phyloP scores from a whole-genome alignment of 148 eudicot genomes.

The Persicaria maculosa region DNA sequence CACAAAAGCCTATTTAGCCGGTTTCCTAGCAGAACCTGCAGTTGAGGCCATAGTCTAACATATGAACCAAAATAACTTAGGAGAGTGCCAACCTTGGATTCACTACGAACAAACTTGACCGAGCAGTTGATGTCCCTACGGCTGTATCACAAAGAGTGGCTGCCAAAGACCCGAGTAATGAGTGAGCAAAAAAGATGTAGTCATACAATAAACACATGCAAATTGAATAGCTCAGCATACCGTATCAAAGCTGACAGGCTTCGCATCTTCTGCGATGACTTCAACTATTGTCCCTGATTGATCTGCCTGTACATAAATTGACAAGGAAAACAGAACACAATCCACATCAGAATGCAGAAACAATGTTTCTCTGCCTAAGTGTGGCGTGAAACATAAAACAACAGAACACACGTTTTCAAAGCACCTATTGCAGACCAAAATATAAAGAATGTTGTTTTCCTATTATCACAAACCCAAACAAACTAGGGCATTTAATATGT shows the following conservation, averaged over 20 bases:
- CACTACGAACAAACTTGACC: background rate
- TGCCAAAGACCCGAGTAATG: constrained; percentile 17
- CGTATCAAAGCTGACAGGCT: constrained; percentile 39
- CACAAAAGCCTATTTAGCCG: constrained; percentile 7
- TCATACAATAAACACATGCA: background rate
- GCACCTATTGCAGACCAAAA: background rate
- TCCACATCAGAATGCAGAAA: background rate
- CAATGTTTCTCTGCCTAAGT: background rate
- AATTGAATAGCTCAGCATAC: constrained; percentile 24
- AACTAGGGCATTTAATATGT: background rate
- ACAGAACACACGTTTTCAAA: background rate
- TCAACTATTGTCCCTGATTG: constrained; percentile 47
- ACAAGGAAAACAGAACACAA: background rate
- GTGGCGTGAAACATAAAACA: background rate
- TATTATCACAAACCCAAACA: background rate
- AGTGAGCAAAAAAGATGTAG: background rate
- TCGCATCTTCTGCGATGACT: constrained; percentile 43
- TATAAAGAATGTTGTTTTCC: background rate
- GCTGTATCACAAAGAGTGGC: constrained; percentile 45
- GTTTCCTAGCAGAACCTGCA: constrained; percentile 7
- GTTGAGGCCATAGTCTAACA: constrained; percentile 4
- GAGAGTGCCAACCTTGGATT: background rate
- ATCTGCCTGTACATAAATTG: constrained; percentile 34
- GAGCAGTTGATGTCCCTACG: constrained; percentile 11
- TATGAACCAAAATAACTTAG: background rate